These are phyloP conservation scores for Zanthoxylum bungeanum DNA, from an alignment of 345 rosid genomes.

Conservation along the genomic window DNA sequence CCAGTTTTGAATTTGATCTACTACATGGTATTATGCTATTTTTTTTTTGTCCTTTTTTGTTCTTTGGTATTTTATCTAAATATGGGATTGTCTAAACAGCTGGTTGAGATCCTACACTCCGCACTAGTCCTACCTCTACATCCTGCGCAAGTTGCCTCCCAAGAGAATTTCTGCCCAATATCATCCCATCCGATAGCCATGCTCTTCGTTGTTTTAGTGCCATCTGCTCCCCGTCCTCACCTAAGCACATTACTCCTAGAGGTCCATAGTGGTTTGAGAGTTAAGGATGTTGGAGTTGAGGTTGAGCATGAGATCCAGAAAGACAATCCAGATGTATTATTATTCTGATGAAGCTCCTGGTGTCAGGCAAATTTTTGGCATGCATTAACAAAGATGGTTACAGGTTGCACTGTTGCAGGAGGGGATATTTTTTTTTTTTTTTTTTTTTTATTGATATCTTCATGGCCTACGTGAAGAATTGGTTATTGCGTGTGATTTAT, in stretches of 20 bases:
- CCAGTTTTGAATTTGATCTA: conserved; percentile 89
- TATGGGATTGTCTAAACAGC: conserved; percentile 42
- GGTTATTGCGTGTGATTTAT: too few species aligned
- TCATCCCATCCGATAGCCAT: conserved; percentile 72
- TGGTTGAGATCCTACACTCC: conserved; percentile 94
- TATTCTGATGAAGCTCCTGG: conserved; percentile 29
- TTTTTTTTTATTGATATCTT: conserved; percentile 18
- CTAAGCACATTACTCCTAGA: background rate
- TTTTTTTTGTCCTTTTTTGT: background rate
- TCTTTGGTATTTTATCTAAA: background rate
- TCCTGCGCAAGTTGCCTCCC: conserved; percentile 91
- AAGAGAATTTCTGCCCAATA: conserved; percentile 91
- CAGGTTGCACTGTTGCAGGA: conserved; percentile 23
- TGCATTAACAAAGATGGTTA: conserved; percentile 15
- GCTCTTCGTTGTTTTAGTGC: conserved; percentile 4
- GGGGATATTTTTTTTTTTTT: conserved; percentile 6
- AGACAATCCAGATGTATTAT: conserved; percentile 16
- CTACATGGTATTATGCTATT: conserved; percentile 60
- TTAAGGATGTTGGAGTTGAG: conserved; percentile 10
- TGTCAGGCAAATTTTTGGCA: too few species aligned
- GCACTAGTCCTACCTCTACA: conserved; percentile 87
- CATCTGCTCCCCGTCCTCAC: conserved; percentile 5
- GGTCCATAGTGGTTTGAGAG: conserved; percentile 15
- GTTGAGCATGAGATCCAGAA: conserved; percentile 19
- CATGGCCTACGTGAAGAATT: conserved; percentile 10